Base-by-base conservation (phyloP, 2,329 filamentous ascomycete species). In the Juglanconis juglandina region DNA sequence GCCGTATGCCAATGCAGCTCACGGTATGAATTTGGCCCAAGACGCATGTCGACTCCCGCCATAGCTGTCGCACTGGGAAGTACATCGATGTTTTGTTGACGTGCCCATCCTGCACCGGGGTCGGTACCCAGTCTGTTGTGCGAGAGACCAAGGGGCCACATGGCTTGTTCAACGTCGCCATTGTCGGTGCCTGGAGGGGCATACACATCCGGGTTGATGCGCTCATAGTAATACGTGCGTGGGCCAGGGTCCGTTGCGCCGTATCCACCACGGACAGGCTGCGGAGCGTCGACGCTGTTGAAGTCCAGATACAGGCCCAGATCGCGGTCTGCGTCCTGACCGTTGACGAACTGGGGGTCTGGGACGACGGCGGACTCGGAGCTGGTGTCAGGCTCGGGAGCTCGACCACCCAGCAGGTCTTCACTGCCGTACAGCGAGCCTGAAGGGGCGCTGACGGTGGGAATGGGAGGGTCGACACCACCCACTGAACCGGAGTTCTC, bases 1-100 rank as follows among this genome's bases (percentile, higher is more conserved):
- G 80, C 77, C 42, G 78, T 82, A 64, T 86, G 83, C 83, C 82
- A 89, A 65, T 89, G 86, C 30, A 88, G 72, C 68, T 88, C 85
- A 24, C 86, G 80, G 63, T 87, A 87, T 0, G 80, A 83, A 33
- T 81, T 72, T 0, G 81, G 77, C n/a, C 76, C 78, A 1, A 86
- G 75, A 46, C 81, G 77, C 83, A 86, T 86, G 64, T 86, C 79
- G 0, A 86, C 83, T 48, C 82, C 83, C 0, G 83, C 82, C 80
- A 86, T 84, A 13, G 70, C 72, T 3, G 71, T 79, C 6, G 81
- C 75, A 0, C 68, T 61, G 2, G 84, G 83, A 60, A 87, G 75
- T 9, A 82, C 79, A 1, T 70, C 70, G 0, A 67, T 71, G 66
- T 85, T 85, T 68, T 85, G 80, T 68, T 85, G 77, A 2, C 81